A percentile compares a stretch with the other conserved stretches of the same genome.
phyloP scores from a whole-genome alignment of 2,329 filamentous ascomycete species.

The Dactylellina haptotyla region DNA sequence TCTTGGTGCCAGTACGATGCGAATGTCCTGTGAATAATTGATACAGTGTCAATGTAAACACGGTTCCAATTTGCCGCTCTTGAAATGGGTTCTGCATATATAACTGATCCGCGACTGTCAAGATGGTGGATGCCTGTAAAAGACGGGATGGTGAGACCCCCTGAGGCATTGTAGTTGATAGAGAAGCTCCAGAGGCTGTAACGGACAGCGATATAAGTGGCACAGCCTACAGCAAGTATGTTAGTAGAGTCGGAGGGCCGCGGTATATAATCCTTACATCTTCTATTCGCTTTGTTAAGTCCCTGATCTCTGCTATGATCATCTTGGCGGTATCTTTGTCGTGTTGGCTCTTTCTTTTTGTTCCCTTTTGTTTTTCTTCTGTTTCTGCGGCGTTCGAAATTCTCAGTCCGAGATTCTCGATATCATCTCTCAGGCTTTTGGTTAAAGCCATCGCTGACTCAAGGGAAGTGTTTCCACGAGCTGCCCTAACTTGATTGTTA shows the following conservation, averaged over 20 bases:
- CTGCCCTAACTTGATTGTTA: constrained; percentile 65
- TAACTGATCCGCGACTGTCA: constrained; percentile 85
- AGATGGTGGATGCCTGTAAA: constrained; percentile 89
- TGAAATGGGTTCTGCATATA: constrained; percentile 73
- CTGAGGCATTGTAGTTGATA: constrained; percentile 80
- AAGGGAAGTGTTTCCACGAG: constrained; percentile 79
- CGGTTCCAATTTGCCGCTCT: constrained; percentile 84
- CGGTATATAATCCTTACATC: constrained; percentile 65
- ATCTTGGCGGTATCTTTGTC: constrained; percentile 73
- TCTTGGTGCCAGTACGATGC: constrained; percentile 56
- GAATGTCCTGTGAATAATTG: constrained; percentile 89
- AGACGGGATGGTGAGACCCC: constrained; percentile 90
- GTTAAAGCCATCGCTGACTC: constrained; percentile 86
- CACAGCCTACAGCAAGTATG: constrained; percentile 66
- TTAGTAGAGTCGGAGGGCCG: not conserved
- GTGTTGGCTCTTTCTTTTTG: constrained; percentile 66
- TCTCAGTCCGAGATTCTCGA: constrained; percentile 79
- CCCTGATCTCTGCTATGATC: constrained; percentile 79
- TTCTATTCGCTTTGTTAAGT: constrained; percentile 80
- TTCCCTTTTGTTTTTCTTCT: constrained; percentile 67
- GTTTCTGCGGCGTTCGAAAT: constrained; percentile 74
- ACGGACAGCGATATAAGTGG: constrained; percentile 93
- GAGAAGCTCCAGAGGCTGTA: constrained; percentile 86
- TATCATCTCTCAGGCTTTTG: constrained; percentile 82
- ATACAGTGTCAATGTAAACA: constrained; percentile 87